Evolutionary conservation across 192 early-diverging fungal genomes (phyloP).

Genomic region (Mortierella antarctica): DNA sequence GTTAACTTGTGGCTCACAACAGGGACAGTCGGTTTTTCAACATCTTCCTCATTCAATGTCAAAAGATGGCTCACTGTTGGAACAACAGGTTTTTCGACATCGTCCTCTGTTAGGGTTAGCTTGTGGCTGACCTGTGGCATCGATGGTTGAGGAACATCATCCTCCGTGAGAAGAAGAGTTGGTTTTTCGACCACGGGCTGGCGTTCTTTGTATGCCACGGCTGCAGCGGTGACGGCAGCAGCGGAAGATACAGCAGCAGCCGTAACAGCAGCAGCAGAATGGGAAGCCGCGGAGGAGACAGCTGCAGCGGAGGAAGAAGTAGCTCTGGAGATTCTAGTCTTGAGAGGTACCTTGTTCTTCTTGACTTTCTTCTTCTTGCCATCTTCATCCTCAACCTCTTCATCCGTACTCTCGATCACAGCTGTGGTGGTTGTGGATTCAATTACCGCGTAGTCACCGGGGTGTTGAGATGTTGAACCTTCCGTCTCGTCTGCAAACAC

Average conservation of each 20-base stretch:
- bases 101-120: constrained; percentile 1
- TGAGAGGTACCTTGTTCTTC: neutral
- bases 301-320: neutral
- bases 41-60: constrained; percentile 20
- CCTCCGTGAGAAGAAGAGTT: neutral
- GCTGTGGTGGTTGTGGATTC: neutral
- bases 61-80: neutral
- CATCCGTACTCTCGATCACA: constrained; percentile 1
- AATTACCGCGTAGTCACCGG: neutral
- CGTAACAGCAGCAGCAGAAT: neutral
- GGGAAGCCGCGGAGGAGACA: neutral
- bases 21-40: constrained; percentile 7
- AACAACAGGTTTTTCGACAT: constrained; percentile 13
- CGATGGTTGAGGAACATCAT: constrained; percentile 9
- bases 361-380: neutral
- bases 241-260: neutral
- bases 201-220: constrained; percentile 7
- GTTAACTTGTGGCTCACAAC: neutral
- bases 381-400: constrained; percentile 7
- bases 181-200: constrained; percentile 2
- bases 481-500: neutral
- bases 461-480: neutral
- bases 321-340: neutral
- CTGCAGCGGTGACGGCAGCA: constrained; percentile 8
- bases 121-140: neutral